Evolutionary conservation across 129 eudicot species (phyloP), one percentile per base, ranked within the genome.

Genomic region (Ambrosia trifida): DNA sequence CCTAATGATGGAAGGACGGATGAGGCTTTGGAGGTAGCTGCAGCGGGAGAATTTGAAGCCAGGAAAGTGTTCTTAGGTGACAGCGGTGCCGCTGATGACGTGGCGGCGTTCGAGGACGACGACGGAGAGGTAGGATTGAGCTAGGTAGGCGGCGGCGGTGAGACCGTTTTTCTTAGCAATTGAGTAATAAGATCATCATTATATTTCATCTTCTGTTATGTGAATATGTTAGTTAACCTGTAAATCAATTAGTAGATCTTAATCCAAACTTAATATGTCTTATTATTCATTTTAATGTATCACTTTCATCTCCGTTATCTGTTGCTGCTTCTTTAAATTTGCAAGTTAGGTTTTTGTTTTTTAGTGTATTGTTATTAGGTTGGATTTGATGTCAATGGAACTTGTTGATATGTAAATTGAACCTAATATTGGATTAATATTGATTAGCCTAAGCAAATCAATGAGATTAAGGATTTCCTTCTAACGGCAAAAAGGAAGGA

Each of bases 51-150:
- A 94, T 80, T 87, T 94, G 80, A 89, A 94, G 20, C 97, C 97
- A 68, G 95, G 91, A 40, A 94, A 72, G 64, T 85, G 82, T 78
- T 94, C 98, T 83, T 94, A 97, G 17, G 98, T 89, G 50, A 94
- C 87, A 70, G 98, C 96, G 57, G 98, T 97, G 13, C 98, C 98
- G 3, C 98, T 96, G 4, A 93, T 74, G 52, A 93, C 73, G 84
- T 89, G 95, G 78, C 98, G 98, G 72, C 96, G 95, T 76, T 93
- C 96, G 35, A 93, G 95, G 80, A 93, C 96, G 75, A 95, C 98
- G 64, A 94, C 98, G 41, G 97, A 89, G 73, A 89, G 88, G 65
- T 97, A 97, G 44, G 90, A 81, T 54, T 85, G 92, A 52, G 98
- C 96, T 56, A 94, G 81, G 81, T 94, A 94, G 1, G 98, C 96